These are phyloP conservation scores for Epicoccum nigrum DNA, from an alignment of 2,329 filamentous ascomycete genomes.

Conservation along the genomic window DNA sequence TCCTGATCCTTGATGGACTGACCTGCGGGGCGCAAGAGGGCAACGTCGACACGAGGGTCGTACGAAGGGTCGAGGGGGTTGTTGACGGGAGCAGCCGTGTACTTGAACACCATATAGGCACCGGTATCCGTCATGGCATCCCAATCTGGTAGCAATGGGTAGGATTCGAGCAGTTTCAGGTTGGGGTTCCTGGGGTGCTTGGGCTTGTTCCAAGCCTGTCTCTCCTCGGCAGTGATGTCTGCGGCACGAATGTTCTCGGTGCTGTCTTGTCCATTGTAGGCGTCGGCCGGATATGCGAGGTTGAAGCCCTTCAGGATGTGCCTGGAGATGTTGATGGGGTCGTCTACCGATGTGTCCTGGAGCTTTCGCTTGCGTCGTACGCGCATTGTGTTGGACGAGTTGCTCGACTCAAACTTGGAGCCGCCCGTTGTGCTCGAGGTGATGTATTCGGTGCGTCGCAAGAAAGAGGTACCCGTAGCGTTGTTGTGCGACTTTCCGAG, in stretches of 20 bases:
- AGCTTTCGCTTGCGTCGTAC: slow-evolving; percentile 46
- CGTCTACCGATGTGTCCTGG: slow-evolving; percentile 55
- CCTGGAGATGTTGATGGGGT: slow-evolving; percentile 66
- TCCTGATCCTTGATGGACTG: slow-evolving; percentile 59
- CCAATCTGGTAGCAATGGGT: slow-evolving; percentile 66
- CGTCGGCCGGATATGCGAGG: slow-evolving; percentile 66
- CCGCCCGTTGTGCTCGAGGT: slow-evolving; percentile 57
- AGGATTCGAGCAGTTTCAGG: slow-evolving; percentile 64
- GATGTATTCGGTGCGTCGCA: slow-evolving; percentile 96
- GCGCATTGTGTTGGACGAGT: slow-evolving; percentile 54
- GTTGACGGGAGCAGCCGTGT: slow-evolving; percentile 63
- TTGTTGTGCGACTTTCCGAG: slow-evolving; percentile 82
- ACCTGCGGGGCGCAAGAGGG: slow-evolving; percentile 61
- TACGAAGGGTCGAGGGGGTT: slow-evolving; percentile 54
- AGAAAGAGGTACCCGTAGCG: slow-evolving; percentile 84
- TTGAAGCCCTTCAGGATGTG: slow-evolving; percentile 69
- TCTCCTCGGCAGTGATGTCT: slow-evolving; percentile 59
- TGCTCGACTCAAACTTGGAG: slow-evolving; percentile 58
- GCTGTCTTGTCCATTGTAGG: slow-evolving; percentile 72
- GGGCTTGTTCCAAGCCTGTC: slow-evolving; percentile 64
- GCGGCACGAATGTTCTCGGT: slow-evolving; percentile 60
- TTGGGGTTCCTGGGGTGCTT: slow-evolving; percentile 64
- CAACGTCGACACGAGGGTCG: slow-evolving; percentile 65
- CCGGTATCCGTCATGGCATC: slow-evolving; percentile 65
- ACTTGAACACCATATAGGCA: slow-evolving; percentile 66